Evolutionary conservation across 768 basidiomycete genomes (phyloP), one percentile per base, ranked within the genome.

Genomic region (Leccinum rimulosum): DNA sequence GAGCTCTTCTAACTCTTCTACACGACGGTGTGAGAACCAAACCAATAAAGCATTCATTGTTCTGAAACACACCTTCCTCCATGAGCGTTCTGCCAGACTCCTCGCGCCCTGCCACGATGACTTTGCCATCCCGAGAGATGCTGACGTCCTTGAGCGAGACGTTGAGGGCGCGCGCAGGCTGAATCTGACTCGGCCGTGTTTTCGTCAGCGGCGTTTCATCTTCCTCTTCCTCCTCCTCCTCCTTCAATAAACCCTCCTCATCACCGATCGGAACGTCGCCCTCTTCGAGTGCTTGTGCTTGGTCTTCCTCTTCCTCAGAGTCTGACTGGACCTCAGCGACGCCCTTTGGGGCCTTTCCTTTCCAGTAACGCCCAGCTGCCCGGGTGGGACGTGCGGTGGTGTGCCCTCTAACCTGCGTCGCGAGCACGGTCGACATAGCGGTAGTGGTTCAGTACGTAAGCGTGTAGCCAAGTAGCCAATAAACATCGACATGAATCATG

Each of bases 301-400:
- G 78, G 1, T 82, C 84, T 60, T 85, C 82, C 51, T 82, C 85
- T 54, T 82, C 81, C 48, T 87, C 87, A 4, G 85, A 86, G 63
- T 89, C 88, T 6, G 88, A 87, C 22, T 82, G 76, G 43, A 75
- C 73, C 27, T 84, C 84, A 2, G 75, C 76, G 35, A 76, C 80
- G 50, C 89, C 90, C 72, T 91, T 93, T 1, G 93, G 93, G 0
- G 86, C 91, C 65, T 93, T 92, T 56, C 94, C 94, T 65, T 89
- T 90, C 86, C 92, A 91, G 73, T 96, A 95, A 3, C 94, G 88
- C 6, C 84, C 88, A 3, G 84, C 92, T 5, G 94, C 91, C 54
- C 81, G 78, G n/a, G 91, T 82, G 7, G 86, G 80, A n/a, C 91
- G 84, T 22, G 88, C 84, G 8, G 91, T 86, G 4, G 91, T 90